Base-by-base conservation (phyloP, 805 yeast species). In the Starmerella vaccinii region DNA sequence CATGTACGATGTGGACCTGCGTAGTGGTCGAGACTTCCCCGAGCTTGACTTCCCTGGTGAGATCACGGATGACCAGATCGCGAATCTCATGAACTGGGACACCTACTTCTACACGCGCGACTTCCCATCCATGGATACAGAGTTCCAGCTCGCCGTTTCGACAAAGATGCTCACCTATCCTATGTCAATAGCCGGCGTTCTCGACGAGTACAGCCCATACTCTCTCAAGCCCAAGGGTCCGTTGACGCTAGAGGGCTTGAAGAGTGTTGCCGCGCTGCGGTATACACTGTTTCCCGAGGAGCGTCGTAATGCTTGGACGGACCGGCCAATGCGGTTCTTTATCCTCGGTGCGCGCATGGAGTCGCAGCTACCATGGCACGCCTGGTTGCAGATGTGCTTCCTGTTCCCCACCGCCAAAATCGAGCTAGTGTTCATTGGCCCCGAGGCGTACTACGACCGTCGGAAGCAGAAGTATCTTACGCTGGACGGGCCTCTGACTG, bases 111-210 rank as follows among this genome's bases (percentile, higher is more conserved):
- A 90, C 67, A 90, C 97, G 0, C 76, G 98, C 65, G 83, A 83
- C 60, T 92, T 86, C 65, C 82, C 80, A 61, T 90, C 97, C 5
- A 90, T 92, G 97, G 95, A 92, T 67, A 84, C 95, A 4, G 96
- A 89, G 67, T 90, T 86, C 71, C 94, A 90, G 67, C 72, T 90
- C 63, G 97, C 97, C 1, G 94, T 95, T 4, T 89, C 88, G 30
- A 87, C 97, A 18, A 92, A 92, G 65, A 84, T 90, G 77, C 76
- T 92, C 63, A 84, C 94, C 49, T 92, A 87, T 67, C 98, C 98
- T 40, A 69, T 86, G 53, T 88, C 98, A 4, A 82, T 92, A 41
- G 95, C 86, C 7, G 77, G 94, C 1, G 67, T 87, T 7, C 66
- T 92, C 59, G 92, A 90, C 66, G 83, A 82, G 64, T 83, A 73